Evolutionary conservation across 768 basidiomycete genomes (phyloP), one percentile per base, ranked within the genome.

Genomic region (Agrocybe praecox): DNA sequence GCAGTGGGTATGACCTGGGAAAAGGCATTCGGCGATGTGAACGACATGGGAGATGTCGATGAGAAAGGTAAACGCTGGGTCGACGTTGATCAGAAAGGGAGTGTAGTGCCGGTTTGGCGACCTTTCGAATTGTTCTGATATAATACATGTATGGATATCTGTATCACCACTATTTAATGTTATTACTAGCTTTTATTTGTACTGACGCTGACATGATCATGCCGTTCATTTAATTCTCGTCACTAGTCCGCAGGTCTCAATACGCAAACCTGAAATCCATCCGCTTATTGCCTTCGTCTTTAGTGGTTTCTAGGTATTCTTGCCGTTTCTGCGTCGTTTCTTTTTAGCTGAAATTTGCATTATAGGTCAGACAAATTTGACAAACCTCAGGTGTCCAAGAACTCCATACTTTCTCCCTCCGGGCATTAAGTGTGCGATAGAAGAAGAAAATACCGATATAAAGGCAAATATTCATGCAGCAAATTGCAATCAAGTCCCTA

Each of bases 1-100:
- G 86, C 86, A 9, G 72, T 88, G 29, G 86, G 81, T 9, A 66
- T 89, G 26, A 87, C 85, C 6, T 90, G 87, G 86, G 76, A 81
- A 17, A 72, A 74, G 22, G 83, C 87, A 0, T 89, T 89, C 62
- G 87, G 86, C 0, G 66, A 74, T 18, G 76, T 82, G 12, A 75
- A 78, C 59, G 66, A 68, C 2, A 71, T 72, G 70, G 86, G 85
- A 14, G 56, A 70, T 19, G 71, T 83, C 15, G 82, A 86, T 59
- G 63, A 78, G 22, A 65, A 71, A 18, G 62, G 63, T 21, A 79
- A 78, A 63, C 73, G 78, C 12, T 89, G 88, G 88, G 71, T 87
- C 2, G 88, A 90, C 46, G 74, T 89, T n/a, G 88, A 90, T 62
- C 70, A 80, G 59, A 77, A 78, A 48, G 87, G 84, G 0, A 61